Evolutionary conservation across 495 filamentous ascomycete species (phyloP), one percentile per base, ranked within the genome.

Genomic region (Tetracladium setigerum): DNA sequence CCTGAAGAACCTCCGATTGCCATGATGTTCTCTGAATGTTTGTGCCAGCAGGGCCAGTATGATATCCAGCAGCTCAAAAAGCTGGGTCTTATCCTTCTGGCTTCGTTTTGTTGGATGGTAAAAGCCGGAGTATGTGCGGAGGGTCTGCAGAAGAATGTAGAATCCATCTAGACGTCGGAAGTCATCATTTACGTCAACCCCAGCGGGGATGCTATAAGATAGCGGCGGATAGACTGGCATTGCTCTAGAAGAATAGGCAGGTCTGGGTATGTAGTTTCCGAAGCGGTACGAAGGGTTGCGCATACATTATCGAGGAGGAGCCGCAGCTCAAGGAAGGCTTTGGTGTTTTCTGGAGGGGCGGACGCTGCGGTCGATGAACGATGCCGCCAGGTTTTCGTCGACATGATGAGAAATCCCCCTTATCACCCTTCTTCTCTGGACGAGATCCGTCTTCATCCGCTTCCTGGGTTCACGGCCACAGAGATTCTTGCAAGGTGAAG

Each of bases 121-220:
- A 50, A 80, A 80, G 45, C 83, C 79, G 5, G 83, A 83, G 46
- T 86, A 72, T 15, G 79, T 76, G 16, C 77, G 73, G 4, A 90
- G 66, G 11, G 87, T 71, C 14, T 79, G 66, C 37, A 95, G 66
- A 24, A 95, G 61, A 22, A 71, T 70, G 49, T 90, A 77, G 61
- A 96, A 96, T 52, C 92, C 92, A 47, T 76, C 70, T 30, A 86
- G 72, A 59, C 84, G 80, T 49, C 91, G 83, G 64, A 98, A 96
- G 41, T 82, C 78, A 67, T 95, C 90, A 67, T 85, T 74, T 9
- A 66, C 64, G 10, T 61, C 59, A 22, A 64, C 67, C 67, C 62
- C 13, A 68, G 62, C 38, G 63, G 54, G n/a, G 67, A 56, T 12
- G 70, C 67, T 36, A 69, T 68, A 5, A 79, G 50, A 47, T 74